Evolutionary conservation across 176 grass and related monocot species (phyloP), one percentile per base, ranked within the genome.

Genomic region (Ananas comosus): DNA sequence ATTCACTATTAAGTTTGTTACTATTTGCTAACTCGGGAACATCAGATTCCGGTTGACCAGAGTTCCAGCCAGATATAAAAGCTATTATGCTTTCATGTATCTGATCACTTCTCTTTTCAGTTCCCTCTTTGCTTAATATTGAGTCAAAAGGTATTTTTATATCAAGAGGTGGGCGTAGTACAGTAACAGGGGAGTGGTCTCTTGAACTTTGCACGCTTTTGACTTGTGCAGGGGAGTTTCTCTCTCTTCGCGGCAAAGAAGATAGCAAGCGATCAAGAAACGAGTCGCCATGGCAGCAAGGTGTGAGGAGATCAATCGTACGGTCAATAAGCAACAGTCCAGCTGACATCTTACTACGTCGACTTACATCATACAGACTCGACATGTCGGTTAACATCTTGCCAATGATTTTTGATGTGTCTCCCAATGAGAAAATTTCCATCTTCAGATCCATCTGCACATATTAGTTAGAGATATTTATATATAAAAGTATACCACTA

Each of bases 301-400:
- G 89, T 64, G 86, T 97, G 52, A 97, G 73, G 64, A 97, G 86
- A 90, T 97, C 94, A 67, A 97, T 69, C 54, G 94, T 97, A 56
- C 86, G 94, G 68, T 97, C 94, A 77, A 97, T 54, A 11, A 97
- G 72, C 79, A 97, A 76, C 73, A 97, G 79, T 79, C 89, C 94
- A 79, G 86, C 84, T 72, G 94, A 90, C 81, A 80, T 92, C 83
- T 97, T 97, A 76, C 83, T 79, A 52, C 83, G 75, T 69, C 92
- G 79, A 48, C 86, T 83, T 69, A 97, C 94, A 59, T 97, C 89
- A 83, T 97, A 97, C 16, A 97, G 70, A 79, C 94, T 97, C 67
- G 89, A 97, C 94, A 97, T 97, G 79, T 97, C 89, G 81, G 84
- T 97, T 84, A 97, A 87, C 72, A 87, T 82, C 77, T 93, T 97